Conservation (phyloP, 257 asterid genomes). For the Ajuga chamaepitys region DNA sequence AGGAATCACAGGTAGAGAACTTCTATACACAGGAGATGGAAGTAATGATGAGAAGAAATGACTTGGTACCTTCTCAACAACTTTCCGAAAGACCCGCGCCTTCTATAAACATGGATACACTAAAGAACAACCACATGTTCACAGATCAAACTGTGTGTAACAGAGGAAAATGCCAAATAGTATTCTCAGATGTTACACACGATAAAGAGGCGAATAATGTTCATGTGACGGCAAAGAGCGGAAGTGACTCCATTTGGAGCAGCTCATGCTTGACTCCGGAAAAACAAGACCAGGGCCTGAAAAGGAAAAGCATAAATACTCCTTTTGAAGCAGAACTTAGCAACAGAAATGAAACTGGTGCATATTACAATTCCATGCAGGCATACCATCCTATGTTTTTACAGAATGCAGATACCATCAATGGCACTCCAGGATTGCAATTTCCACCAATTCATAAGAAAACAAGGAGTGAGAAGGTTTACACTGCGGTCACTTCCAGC, state of each 20-base stretch:
- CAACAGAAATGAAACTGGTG: conserved; percentile 36
- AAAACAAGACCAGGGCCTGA: conserved; percentile 32
- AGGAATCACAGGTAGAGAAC: conserved; percentile 25
- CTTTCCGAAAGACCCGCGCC: conserved; percentile 20
- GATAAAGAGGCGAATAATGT: conserved; percentile 60
- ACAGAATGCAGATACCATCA: conserved; percentile 18
- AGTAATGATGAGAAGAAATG: conserved; percentile 23
- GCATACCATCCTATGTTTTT: conserved; percentile 26
- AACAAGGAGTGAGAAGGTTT: conserved; percentile 49
- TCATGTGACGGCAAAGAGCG: conserved; percentile 26
- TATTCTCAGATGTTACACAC: conserved; percentile 59
- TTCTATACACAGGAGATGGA: conserved; percentile 18
- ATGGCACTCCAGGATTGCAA: conserved; percentile 28
- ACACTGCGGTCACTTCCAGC: conserved; percentile 29
- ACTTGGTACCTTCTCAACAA: conserved; percentile 19
- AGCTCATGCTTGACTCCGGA: conserved; percentile 33
- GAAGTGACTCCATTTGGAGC: conserved; percentile 31
- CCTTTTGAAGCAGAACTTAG: conserved; percentile 32
- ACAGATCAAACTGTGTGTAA: conserved; percentile 24
- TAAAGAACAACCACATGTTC: conserved; percentile 16
- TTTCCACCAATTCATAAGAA: conserved; percentile 53
- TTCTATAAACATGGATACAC: conserved; percentile 21
- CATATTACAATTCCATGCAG: conserved; percentile 41
- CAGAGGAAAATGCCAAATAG: conserved; percentile 59
- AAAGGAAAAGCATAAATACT: conserved; percentile 34